Conservation (phyloP, 768 basidiomycete species). For the Trametes cubensis region DNA sequence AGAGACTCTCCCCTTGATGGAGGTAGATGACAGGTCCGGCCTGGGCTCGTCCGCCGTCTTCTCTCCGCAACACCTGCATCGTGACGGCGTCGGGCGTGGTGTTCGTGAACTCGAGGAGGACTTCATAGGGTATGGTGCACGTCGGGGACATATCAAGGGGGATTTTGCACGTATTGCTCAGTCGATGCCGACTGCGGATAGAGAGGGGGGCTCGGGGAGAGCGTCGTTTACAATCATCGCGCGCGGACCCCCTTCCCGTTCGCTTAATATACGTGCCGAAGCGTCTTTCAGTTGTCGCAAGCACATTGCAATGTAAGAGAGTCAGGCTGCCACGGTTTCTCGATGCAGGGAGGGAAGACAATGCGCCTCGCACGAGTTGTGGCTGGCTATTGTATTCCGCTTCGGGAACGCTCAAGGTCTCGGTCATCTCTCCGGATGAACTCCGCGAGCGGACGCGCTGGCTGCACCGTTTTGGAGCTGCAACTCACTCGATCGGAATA, state of each 20-base stretch:
- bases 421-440: constrained; percentile 1
- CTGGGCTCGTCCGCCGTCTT: constrained; percentile 30
- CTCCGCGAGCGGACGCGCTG: constrained; percentile 8
- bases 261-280: constrained; percentile 16
- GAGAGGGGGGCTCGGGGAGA: background rate
- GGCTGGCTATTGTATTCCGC: constrained; percentile 27
- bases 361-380: constrained; percentile 12
- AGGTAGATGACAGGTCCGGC: constrained; percentile 43
- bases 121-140: constrained; percentile 55
- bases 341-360: constrained; percentile 14
- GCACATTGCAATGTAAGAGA: background rate
- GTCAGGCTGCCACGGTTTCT: constrained; percentile 7
- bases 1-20: constrained; percentile 44
- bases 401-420: constrained; percentile 19
- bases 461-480: background rate
- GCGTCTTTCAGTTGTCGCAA: constrained; percentile 4
- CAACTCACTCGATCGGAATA: background rate
- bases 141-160: constrained; percentile 40
- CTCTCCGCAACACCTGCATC: constrained; percentile 42
- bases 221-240: background rate
- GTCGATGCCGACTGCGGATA: too few species aligned
- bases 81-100: constrained; percentile 45
- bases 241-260: background rate
- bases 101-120: constrained; percentile 53
- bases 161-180: background rate